Conservation (phyloP, 2,329 filamentous ascomycete genomes). For the Lasiodiplodia hormozganensis region DNA sequence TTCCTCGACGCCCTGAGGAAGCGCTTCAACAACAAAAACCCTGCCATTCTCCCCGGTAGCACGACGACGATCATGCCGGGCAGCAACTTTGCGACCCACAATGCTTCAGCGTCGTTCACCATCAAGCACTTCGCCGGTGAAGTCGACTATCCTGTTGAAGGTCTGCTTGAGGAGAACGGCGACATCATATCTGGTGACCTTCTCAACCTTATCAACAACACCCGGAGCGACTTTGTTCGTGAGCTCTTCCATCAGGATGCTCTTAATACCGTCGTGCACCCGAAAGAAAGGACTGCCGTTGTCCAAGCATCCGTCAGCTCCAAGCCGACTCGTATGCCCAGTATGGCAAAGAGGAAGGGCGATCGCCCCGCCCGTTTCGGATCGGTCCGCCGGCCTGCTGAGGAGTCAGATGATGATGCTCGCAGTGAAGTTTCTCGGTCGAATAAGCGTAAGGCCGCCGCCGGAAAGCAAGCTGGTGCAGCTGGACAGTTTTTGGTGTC, state of each 20-base stretch:
- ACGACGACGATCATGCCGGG: slow-evolving; percentile 79
- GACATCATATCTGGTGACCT: slow-evolving; percentile 95
- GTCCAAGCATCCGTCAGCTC: slow-evolving; percentile 97
- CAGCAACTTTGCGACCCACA: slow-evolving; percentile 88
- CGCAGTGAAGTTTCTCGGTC: slow-evolving; percentile 50
- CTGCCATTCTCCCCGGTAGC: slow-evolving; percentile 80
- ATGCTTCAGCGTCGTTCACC: slow-evolving; percentile 80
- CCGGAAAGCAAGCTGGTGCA: slow-evolving; percentile 76
- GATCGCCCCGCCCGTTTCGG: slow-evolving; percentile 59
- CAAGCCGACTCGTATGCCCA: slow-evolving; percentile 90
- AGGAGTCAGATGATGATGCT: slow-evolving; percentile 57
- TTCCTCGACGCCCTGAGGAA: slow-evolving; percentile 89
- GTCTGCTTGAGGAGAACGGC: slow-evolving; percentile 91
- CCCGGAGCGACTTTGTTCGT: slow-evolving; percentile 85
- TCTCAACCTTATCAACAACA: slow-evolving; percentile 89
- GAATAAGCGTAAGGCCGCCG: slow-evolving; percentile 46
- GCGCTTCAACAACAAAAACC: slow-evolving; percentile 93
- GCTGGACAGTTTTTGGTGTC: slow-evolving; percentile 91
- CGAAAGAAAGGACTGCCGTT: slow-evolving; percentile 85
- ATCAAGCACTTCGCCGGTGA: slow-evolving; percentile 96
- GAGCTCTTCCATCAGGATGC: slow-evolving; percentile 97
- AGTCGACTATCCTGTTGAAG: slow-evolving; percentile 89
- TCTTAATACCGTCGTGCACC: slow-evolving; percentile 90
- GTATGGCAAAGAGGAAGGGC: slow-evolving; percentile 83
- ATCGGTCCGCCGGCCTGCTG: slow-evolving; percentile 45